Base-by-base conservation (phyloP, 192 early-diverging fungal species). In the Coemansia sp. region DNA sequence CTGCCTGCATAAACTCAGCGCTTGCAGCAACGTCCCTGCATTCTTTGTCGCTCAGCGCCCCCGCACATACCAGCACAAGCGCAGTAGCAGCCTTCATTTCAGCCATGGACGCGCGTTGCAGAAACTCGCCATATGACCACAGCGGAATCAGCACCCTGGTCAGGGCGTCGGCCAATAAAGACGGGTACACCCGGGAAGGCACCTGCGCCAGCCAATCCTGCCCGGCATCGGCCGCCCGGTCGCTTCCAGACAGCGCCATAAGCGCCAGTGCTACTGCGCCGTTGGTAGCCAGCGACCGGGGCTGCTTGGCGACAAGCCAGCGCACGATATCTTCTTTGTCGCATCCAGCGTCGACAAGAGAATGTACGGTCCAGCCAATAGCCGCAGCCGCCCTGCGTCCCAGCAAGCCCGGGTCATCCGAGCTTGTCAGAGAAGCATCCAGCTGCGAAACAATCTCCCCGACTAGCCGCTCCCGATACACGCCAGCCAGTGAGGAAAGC, bases 61-160 rank as follows among this genome's bases (percentile, higher is more conserved):
- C 69, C 0, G 66, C 34, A 20, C 72, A 75, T 63, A 69, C 66
- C 17, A 80, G 36, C 7, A 68, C 66, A 20, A 80, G 60, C 34
- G 63, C 57, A 1, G 77, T 74, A 20, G 68, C 28, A 2, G 72
- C 49, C 49, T 56, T 63, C 8, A 75, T 58, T 2, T 60, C 59
- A 0, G 38, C 63, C 20, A 48, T 42, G 18, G 45, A 54, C 36
- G 64, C 75, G 14, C 58, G 57, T 2, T 52, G 22, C 11, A 77
- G 38, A 29, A 74, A 56, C 25, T 65, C 69, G 8, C 61, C 45
- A 17, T 57, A 45, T 11, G 77, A 75, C 77, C 77, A 80, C 20
- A 42, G 29, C 14, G 77, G 77, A 36, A 80, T 64, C 1, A 75
- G 20, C 18, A 66, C 62, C 8, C 50, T 48, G 16, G 16, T 58